These are phyloP conservation scores for Podospora didyma DNA, from an alignment of 495 filamentous ascomycete species.

Conservation along the genomic window DNA sequence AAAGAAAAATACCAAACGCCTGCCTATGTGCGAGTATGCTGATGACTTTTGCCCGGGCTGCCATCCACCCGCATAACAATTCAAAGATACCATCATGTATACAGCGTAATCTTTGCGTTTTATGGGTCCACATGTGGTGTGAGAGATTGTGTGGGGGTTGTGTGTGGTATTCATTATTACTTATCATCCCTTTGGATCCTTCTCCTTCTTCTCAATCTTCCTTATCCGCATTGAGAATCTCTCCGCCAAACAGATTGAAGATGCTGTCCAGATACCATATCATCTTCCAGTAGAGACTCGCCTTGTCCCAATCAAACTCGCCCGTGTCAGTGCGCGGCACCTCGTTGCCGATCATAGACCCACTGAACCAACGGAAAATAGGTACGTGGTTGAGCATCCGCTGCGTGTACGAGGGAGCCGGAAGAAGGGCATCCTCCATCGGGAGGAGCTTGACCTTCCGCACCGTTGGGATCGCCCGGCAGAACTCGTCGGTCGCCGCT, in stretches of 20 bases:
- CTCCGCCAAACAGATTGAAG: conserved; percentile 46
- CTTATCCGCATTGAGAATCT: conserved; percentile 46
- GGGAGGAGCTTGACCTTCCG: conserved; percentile 46
- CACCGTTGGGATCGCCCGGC: conserved; percentile 41
- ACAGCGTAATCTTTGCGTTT: too few species aligned
- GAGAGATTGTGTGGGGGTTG: too few species aligned
- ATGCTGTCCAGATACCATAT: conserved; percentile 48
- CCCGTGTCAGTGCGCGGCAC: conserved; percentile 74
- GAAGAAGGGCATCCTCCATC: conserved; percentile 63
- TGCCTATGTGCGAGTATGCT: too few species aligned
- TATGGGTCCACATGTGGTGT: too few species aligned
- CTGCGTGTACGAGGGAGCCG: conserved; percentile 56
- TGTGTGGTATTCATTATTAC: too few species aligned
- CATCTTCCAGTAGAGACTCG: conserved; percentile 72
- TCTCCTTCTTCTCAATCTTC: conserved; percentile 33
- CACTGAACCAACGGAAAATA: conserved; percentile 64
- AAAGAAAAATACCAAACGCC: too few species aligned
- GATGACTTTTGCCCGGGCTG: too few species aligned
- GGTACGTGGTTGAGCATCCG: conserved; percentile 59
- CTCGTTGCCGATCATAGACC: conserved; percentile 75
- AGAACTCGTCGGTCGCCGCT: conserved; percentile 23
- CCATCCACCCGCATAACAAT: too few species aligned
- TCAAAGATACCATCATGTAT: too few species aligned
- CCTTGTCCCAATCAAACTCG: conserved; percentile 71
- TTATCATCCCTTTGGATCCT: too few species aligned